Percentiles rank a stretch among this genome's conserved stretches.
phyloP scores from a whole-genome alignment of 345 rosid species.

The Ailanthus altissimus region DNA sequence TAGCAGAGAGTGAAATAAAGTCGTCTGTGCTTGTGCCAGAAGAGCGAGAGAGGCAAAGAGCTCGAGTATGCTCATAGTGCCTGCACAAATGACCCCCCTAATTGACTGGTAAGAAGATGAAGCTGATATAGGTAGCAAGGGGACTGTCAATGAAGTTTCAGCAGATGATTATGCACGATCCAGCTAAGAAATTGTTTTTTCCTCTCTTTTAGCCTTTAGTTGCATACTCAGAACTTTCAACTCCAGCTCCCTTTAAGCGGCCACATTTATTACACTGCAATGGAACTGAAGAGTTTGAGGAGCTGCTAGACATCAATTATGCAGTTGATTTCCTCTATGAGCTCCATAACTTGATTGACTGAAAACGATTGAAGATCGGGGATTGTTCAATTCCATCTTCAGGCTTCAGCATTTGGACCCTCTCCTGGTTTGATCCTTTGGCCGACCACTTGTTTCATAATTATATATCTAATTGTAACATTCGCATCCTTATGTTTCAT shows the following conservation, averaged over 20 bases:
- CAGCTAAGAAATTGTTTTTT: no score
- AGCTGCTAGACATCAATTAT: not conserved
- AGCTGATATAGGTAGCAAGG: constrained; percentile 14
- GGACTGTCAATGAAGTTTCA: not conserved
- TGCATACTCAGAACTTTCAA: not conserved
- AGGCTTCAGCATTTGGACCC: not conserved
- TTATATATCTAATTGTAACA: not conserved
- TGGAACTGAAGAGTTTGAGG: not conserved
- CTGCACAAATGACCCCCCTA: not conserved
- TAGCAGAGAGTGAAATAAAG: constrained; percentile 49
- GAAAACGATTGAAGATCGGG: no score
- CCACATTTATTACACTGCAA: not conserved
- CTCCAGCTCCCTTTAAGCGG: not conserved
- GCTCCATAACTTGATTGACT: not conserved
- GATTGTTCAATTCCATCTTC: not conserved
- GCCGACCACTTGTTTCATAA: not conserved
- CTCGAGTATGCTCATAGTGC: constrained; percentile 49
- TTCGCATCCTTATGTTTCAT: not conserved
- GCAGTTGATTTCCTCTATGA: not conserved
- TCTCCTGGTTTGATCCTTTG: not conserved
- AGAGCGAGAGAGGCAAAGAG: constrained; percentile 46
- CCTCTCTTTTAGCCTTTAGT: not conserved
- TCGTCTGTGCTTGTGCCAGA: constrained; percentile 40
- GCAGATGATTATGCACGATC: not conserved
- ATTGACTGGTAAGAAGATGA: not conserved